Base-by-base conservation (phyloP, 306 rosid genomes). In the Lathyrus aphaca region DNA sequence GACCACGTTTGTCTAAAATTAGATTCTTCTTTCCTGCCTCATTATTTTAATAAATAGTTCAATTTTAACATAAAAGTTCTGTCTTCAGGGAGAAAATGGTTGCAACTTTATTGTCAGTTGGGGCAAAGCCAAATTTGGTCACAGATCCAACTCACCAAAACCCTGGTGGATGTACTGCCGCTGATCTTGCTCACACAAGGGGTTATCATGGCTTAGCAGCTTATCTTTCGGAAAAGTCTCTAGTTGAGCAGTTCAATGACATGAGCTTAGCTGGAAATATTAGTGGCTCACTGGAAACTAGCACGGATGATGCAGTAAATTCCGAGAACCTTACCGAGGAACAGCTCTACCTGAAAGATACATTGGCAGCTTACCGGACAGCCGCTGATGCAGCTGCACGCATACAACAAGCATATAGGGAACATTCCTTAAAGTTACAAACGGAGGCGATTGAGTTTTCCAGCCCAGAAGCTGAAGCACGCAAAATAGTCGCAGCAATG, bases 371-470 rank as follows among this genome's bases (percentile, higher is more conserved):
- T 69, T 91, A 84, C 59, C 84, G 80, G 55, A 95, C 89, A 14
- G 89, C 95, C 54, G 99, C 99, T 35, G 92, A 95, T 73, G 99
- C 99, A 44, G 99, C 99, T 38, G 88, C 95, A 27, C 96, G 91
- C 74, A 95, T 95, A 76, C 96, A 89, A 57, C 61, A 85, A 62
- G 97, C 99, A 23, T 89, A 84, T 73, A 85, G 97, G 79, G 89
- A 89, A 80, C 96, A 77, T 49, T 71, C 96, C 59, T 75, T 91
- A 11, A 91, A 89, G 82, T 61, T 78, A 71, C 79, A 75, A 68
- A 51, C 97, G 8, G 38, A 67, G 39, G 88, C 80, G 3, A 79
- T 91, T 77, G 76, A 80, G 73, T 42, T 57, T 66, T 85, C 80
- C 57, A 44, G 3, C 66, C 88, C 97, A 0, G 96, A 91, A 85